Conservation (phyloP, 257 asterid genomes). For the Fraxinus excelsior region DNA sequence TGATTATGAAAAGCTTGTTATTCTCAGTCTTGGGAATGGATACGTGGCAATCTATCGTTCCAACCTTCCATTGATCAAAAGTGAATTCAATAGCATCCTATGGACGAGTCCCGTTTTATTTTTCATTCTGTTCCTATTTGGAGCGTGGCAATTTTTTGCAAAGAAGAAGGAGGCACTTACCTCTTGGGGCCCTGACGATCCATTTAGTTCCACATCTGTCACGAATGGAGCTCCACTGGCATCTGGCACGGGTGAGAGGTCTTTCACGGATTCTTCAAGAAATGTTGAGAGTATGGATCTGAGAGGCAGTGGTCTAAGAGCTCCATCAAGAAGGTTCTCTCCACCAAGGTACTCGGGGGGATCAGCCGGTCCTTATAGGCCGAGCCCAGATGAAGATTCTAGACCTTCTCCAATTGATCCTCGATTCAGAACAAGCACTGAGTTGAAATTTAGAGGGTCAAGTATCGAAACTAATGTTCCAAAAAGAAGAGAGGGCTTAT, state of each 20-base stretch:
- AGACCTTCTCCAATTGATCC: slow-evolving; percentile 62
- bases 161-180: slow-evolving; percentile 89
- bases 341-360: slow-evolving; percentile 68
- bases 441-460: slow-evolving; percentile 70
- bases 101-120: slow-evolving; percentile 91
- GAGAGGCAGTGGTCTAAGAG: slow-evolving; percentile 60
- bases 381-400: slow-evolving; percentile 51
- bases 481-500: slow-evolving; percentile 67
- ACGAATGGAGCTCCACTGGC: slow-evolving; percentile 53
- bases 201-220: slow-evolving; percentile 50
- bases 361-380: slow-evolving; percentile 47
- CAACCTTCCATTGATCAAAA: slow-evolving; percentile 72
- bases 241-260: slow-evolving; percentile 48
- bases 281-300: slow-evolving; percentile 64
- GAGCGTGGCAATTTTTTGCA: slow-evolving; percentile 87
- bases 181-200: slow-evolving; percentile 93
- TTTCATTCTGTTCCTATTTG: slow-evolving; percentile 81
- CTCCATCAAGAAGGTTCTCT: slow-evolving; percentile 69
- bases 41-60: slow-evolving; percentile 81
- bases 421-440: slow-evolving; percentile 54
- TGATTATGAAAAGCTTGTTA: slow-evolving; percentile 75
- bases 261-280: slow-evolving; percentile 68
- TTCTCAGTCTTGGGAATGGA: slow-evolving; percentile 68
- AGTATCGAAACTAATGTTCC: slow-evolving; percentile 56
- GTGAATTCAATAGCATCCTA: slow-evolving; percentile 73